A percentile compares a stretch with the other conserved stretches of the same genome.
Conservation (phyloP, 2,329 filamentous ascomycete species). For the Cladosporium sp. region DNA sequence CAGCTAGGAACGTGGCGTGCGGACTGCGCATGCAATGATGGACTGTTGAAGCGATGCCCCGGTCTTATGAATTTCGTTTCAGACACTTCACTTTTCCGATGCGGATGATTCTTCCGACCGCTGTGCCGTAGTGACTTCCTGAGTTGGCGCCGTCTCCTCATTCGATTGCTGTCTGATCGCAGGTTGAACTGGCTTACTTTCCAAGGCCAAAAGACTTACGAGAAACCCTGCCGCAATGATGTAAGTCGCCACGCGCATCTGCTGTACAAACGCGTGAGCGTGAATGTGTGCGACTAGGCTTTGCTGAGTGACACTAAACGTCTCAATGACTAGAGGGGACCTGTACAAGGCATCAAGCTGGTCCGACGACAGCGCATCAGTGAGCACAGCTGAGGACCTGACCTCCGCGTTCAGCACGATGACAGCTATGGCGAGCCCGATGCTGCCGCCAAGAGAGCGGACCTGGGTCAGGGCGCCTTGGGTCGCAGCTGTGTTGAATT, state of each 20-base stretch:
- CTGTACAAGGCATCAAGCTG: conserved; percentile 7
- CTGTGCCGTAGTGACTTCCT: too few species aligned
- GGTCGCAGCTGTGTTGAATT: conserved; percentile 12
- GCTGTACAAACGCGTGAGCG: conserved; percentile 19
- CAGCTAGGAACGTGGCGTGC: too few species aligned
- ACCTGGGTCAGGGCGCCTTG: conserved; percentile 17
- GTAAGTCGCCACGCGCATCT: conserved; percentile 18
- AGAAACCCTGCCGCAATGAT: conserved; percentile 16
- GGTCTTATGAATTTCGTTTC: too few species aligned
- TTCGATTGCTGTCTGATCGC: too few species aligned
- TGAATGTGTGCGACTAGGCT: conserved; percentile 4
- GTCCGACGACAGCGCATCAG: conserved; percentile 3
- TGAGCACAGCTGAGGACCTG: conserved; percentile 8
- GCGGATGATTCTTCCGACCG: too few species aligned
- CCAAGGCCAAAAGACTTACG: conserved; percentile 14
- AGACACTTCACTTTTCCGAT: too few species aligned
- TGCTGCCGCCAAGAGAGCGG: conserved; percentile 15
- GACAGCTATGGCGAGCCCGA: conserved; percentile 16
- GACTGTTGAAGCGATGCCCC: too few species aligned
- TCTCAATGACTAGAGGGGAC: conserved; percentile 12
- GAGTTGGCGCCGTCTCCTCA: too few species aligned
- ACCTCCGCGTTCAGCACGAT: conserved; percentile 15
- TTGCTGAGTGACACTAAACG: not conserved
- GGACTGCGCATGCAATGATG: too few species aligned
- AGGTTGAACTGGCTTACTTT: not conserved